Evolutionary conservation across 805 yeast species (phyloP).

Genomic region (Tetrapisispora pingtungensis): DNA sequence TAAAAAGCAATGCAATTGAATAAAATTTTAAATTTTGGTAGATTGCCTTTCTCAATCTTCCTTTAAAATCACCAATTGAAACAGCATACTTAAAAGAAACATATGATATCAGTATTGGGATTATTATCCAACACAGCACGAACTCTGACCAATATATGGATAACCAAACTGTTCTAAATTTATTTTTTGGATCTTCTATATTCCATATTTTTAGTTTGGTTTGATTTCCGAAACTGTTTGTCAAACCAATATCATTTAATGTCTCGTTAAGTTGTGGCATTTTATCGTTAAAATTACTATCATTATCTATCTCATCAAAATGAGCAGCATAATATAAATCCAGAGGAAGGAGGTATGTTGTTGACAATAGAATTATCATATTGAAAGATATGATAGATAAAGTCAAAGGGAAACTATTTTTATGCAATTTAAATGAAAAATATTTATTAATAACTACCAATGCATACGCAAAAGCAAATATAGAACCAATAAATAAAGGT

Average conservation of each 20-base stretch:
- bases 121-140: slow-evolving; percentile 23
- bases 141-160: slow-evolving; percentile 25
- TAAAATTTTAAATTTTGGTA: slow-evolving; percentile 24
- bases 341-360: slow-evolving; percentile 23
- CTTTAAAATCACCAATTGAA: slow-evolving; percentile 8
- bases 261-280: slow-evolving; percentile 1
- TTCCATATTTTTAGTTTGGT: not conserved
- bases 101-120: slow-evolving; percentile 27
- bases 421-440: slow-evolving; percentile 23
- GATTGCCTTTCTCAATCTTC: slow-evolving; percentile 16
- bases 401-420: slow-evolving; percentile 17
- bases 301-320: slow-evolving; percentile 2
- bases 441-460: slow-evolving; percentile 18
- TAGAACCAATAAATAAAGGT: not conserved
- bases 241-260: not conserved
- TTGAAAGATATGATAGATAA: slow-evolving; percentile 15
- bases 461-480: slow-evolving; percentile 7
- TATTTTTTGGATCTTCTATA: not conserved
- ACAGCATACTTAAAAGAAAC: slow-evolving; percentile 19
- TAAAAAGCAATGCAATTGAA: slow-evolving; percentile 15
- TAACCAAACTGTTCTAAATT: slow-evolving; percentile 17
- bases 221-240: not conserved
- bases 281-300: not conserved
- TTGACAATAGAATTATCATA: slow-evolving; percentile 21
- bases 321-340: slow-evolving; percentile 14